Conservation (phyloP, 2,329 filamentous ascomycete genomes). For the Aspergillus brunneoviolaceus region DNA sequence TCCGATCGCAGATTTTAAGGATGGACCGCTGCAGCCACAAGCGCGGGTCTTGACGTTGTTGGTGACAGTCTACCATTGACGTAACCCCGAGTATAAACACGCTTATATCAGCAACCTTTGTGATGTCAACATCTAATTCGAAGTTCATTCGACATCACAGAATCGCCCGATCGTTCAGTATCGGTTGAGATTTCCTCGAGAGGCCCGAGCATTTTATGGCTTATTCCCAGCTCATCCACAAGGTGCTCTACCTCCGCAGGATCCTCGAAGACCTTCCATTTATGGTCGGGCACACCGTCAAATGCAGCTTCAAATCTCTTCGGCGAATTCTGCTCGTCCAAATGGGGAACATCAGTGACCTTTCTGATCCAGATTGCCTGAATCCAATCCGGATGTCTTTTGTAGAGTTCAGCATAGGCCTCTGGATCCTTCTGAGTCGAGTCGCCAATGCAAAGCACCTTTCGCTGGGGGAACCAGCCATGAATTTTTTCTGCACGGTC, state of each 20-base stretch:
- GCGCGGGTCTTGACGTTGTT: neutral
- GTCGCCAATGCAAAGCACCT: constrained; percentile 83
- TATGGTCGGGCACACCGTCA: constrained; percentile 63
- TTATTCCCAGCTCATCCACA: constrained; percentile 28
- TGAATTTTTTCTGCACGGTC: constrained; percentile 76
- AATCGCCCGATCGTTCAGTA: neutral
- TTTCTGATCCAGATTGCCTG: constrained; percentile 82
- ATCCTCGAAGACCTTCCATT: constrained; percentile 82
- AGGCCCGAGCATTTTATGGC: neutral
- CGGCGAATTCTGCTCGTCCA: constrained; percentile 71
- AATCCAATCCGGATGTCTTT: constrained; percentile 72
- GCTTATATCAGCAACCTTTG: constrained; percentile 18
- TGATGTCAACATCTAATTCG: neutral
- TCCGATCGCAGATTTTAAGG: neutral
- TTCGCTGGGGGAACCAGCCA: constrained; percentile 72
- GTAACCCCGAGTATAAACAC: constrained; percentile 10
- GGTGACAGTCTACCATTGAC: constrained; percentile 16
- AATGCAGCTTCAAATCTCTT: constrained; percentile 83
- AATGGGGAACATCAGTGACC: constrained; percentile 72
- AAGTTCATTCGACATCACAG: neutral
- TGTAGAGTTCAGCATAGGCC: constrained; percentile 76
- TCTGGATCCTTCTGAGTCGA: constrained; percentile 91
- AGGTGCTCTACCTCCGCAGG: constrained; percentile 60
- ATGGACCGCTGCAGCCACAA: constrained; percentile 1
- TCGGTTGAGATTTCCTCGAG: neutral